Conservation (phyloP, 805 yeast genomes). For the Metschnikowia colocasiae region DNA sequence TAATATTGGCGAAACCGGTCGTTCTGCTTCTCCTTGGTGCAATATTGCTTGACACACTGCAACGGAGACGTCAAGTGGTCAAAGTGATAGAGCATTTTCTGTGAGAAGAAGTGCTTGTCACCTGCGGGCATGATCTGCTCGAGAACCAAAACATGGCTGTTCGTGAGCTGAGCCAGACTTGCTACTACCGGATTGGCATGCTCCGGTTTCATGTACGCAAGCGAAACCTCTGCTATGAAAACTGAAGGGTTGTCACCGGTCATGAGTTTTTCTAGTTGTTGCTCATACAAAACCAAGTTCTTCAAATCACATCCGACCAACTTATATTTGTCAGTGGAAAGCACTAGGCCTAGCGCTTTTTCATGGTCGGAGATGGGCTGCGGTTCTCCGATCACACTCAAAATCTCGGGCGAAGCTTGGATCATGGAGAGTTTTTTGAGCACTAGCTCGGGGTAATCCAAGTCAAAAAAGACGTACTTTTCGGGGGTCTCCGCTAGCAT, state of each 20-base stretch:
- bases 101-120: constrained; percentile 59
- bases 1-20: constrained; percentile 51
- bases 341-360: constrained; percentile 19
- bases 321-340: constrained; percentile 34
- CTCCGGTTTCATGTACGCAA: constrained; percentile 72
- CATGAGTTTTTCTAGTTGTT: constrained; percentile 25
- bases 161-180: constrained; percentile 43
- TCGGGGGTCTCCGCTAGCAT: constrained; percentile 24
- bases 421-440: constrained; percentile 53
- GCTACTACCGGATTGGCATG: constrained; percentile 60
- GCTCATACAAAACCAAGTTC: constrained; percentile 35
- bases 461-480: constrained; percentile 53
- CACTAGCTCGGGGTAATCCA: constrained; percentile 72
- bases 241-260: constrained; percentile 42
- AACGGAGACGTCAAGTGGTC: constrained; percentile 62
- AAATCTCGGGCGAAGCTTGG: constrained; percentile 43
- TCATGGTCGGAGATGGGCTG: neutral
- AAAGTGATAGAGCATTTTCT: constrained; percentile 73
- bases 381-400: constrained; percentile 39
- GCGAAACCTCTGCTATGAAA: constrained; percentile 77
- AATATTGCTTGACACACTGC: constrained; percentile 58
- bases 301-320: constrained; percentile 69
- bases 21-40: constrained; percentile 46
- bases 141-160: constrained; percentile 58
- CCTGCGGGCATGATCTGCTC: constrained; percentile 75